Evolutionary conservation across 306 rosid genomes (phyloP), one percentile per base, ranked within the genome.

Genomic region (Corylus americana): DNA sequence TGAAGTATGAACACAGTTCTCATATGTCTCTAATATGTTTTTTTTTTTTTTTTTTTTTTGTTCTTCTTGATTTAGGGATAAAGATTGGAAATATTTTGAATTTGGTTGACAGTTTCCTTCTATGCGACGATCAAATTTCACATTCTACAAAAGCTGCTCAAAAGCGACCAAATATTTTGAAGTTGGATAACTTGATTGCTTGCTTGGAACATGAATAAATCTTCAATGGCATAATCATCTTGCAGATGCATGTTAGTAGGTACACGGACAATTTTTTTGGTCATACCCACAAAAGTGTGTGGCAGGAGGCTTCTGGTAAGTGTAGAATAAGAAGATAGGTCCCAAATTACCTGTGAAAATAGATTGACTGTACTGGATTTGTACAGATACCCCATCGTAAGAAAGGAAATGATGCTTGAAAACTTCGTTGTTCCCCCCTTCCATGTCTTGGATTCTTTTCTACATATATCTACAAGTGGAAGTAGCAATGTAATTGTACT

Each of bases 321-420:
- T 92, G 89, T 80, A 88, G 86, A 85, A 87, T 79, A 85, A 87
- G 79, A 83, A 80, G 78, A 77, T 50, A 78, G 81, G 85, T 82
- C 82, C 80, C 89, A 85, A 68, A 80, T 77, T 81, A 80, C 75
- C 70, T 83, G 91, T 88, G 91, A 79, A 83, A 83, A 85, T 76
- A 79, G 80, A 77, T 55, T 73, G 77, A 70, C 71, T 54, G 47
- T 79, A 80, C 82, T 63, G 78, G 80, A 84, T 74, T 81, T 91
- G 97, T 90, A 92, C 89, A 90, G 97, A 79, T 74, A 85, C n/a
- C 18, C 64, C 81, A 53, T 29, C 78, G 67, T 72, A 73, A 74
- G 68, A 84, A 69, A 77, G 82, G 82, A 85, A 72, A 77, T 81
- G 81, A 80, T 83, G 74, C 82, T 77, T 75, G 75, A 51, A 77